These are phyloP conservation scores for Fusarium sp. DNA, from an alignment of 2,329 filamentous ascomycete species.

Conservation along the genomic window DNA sequence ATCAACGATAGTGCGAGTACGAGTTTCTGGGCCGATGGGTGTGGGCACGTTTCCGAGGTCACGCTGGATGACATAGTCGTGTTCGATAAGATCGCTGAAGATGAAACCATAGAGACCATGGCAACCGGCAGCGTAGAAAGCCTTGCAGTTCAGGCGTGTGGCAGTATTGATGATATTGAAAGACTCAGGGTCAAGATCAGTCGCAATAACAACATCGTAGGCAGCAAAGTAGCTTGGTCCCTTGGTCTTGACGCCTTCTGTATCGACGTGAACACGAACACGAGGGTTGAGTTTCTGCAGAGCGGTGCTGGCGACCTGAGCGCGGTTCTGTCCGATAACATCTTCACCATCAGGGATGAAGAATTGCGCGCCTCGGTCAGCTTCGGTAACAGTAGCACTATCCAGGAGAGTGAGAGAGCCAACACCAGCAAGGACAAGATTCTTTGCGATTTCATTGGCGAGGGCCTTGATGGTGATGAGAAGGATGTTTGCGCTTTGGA, in stretches of 20 bases:
- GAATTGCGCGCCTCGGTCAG: slow-evolving; percentile 86
- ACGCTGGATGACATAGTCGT: slow-evolving; percentile 90
- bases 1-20: slow-evolving; percentile 79
- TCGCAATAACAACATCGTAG: slow-evolving; percentile 91
- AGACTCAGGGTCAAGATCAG: slow-evolving; percentile 81
- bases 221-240: slow-evolving; percentile 78
- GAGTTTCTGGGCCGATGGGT: slow-evolving; percentile 72
- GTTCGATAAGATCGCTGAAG: slow-evolving; percentile 91
- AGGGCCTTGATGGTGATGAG: slow-evolving; percentile 89
- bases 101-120: slow-evolving; percentile 96
- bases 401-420: slow-evolving; percentile 91
- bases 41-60: slow-evolving; percentile 81
- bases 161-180: slow-evolving; percentile 87
- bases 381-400: slow-evolving; percentile 77
- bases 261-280: slow-evolving; percentile 79
- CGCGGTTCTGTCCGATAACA: slow-evolving; percentile 84
- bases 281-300: slow-evolving; percentile 90
- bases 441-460: slow-evolving; percentile 96
- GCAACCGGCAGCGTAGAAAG: slow-evolving; percentile 89
- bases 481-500: slow-evolving; percentile 89
- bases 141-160: slow-evolving; percentile 79
- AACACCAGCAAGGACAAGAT: slow-evolving; percentile 93
- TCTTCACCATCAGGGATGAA: slow-evolving; percentile 76
- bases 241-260: slow-evolving; percentile 74
- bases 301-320: slow-evolving; percentile 80